Evolutionary conservation across 768 basidiomycete species (phyloP).

Genomic region (Gymnopilus dilepis): DNA sequence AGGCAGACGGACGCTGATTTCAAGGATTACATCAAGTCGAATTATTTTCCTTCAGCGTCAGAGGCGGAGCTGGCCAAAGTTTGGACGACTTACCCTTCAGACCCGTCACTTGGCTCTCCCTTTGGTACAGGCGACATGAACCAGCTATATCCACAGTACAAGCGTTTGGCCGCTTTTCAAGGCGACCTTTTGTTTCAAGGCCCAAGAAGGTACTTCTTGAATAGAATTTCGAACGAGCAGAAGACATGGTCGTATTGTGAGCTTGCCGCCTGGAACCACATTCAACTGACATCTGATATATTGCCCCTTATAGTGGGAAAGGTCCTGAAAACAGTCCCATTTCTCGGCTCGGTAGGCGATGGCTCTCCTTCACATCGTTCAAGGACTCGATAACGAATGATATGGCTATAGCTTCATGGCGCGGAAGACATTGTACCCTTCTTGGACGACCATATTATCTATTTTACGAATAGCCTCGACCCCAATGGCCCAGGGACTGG

Average conservation of each 20-base stretch:
- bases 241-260: conserved; percentile 49
- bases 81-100: conserved; percentile 16
- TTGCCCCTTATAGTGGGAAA: conserved; percentile 11
- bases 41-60: conserved; percentile 26
- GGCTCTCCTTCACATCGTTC: neutral
- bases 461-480: neutral
- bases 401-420: conserved; percentile 51
- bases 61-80: conserved; percentile 13
- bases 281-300: neutral
- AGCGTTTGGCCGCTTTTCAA: conserved; percentile 52
- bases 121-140: conserved; percentile 12
- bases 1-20: conserved; percentile 27
- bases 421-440: conserved; percentile 44
- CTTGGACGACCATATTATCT: conserved; percentile 32
- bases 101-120: conserved; percentile 16
- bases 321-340: conserved; percentile 3
- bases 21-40: conserved; percentile 20
- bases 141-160: conserved; percentile 40
- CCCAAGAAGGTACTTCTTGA: conserved; percentile 52
- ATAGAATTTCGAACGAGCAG: conserved; percentile 43
- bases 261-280: conserved; percentile 11
- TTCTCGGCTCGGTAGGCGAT: neutral
- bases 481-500: neutral
- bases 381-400: no score
- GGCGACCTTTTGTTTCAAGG: conserved; percentile 57